Base-by-base conservation (phyloP, 495 filamentous ascomycete genomes). In the Neurospora tetrasperma region DNA sequence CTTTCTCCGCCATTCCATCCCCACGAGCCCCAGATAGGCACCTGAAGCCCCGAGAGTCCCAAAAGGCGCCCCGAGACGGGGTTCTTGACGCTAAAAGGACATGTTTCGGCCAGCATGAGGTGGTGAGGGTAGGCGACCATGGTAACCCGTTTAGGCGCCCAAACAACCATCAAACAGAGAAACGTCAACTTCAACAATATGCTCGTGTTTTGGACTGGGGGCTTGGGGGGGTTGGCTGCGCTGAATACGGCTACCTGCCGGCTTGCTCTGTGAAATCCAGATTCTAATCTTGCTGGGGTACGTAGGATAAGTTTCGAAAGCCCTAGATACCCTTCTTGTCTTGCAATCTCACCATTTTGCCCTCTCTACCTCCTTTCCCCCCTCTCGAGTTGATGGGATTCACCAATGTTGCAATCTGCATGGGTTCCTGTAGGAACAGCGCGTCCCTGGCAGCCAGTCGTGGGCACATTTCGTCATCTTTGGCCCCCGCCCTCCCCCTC, bases 81-180 rank as follows among this genome's bases (percentile, higher is more conserved):
- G 73, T 76, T 73, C 69, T 66, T 74, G 74, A 74, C 74, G 75
- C 72, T 74, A 75, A 71, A 75, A 71, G 71, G 70, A 72, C 70
- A 66, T 75, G 77, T 80, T 80, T 81, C 76, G 76, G 77, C 78
- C 73, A 78, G 80, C 78, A 79, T 83, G 76, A 79, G 27, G 27
- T 27, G 27, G 0, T 71, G 77, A 75, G 76, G 71, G 71, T 72
- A 76, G 78, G 12, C 12, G 54, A 66, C 27, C 54, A 35, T 73
- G 78, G 82, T 73, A 71, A 74, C 70, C 71, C 54, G 44, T 76
- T 76, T 78, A 31, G 68, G 73, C 76, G 79, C 79, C 81, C 82
- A 85, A 82, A 84, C 83, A 84, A 80, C 81, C 78, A 83, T 84
- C 81, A 84, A 83, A 83, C 84, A 77, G 75, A 77, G 74, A 74